These are phyloP conservation scores for Yamadazyma atlantica DNA, from an alignment of 1,139 yeast species.

Conservation along the genomic window DNA sequence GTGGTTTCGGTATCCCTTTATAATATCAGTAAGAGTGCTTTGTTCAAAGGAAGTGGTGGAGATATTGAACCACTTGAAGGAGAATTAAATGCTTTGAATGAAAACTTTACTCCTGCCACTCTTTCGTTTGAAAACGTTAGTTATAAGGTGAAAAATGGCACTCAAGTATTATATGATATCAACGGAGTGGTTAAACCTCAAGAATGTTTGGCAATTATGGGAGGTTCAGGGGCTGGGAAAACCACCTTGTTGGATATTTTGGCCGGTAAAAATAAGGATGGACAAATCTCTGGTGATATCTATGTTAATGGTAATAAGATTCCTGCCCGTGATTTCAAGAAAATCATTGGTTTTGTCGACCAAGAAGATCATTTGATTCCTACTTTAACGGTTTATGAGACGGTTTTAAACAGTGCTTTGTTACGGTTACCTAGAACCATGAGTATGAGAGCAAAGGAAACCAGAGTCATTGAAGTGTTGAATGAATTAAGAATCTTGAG, in stretches of 20 bases:
- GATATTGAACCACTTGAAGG: slow-evolving; percentile 27
- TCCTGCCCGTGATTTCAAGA: slow-evolving; percentile 47
- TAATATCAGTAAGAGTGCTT: slow-evolving; percentile 61
- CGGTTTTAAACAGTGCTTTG: slow-evolving; percentile 88
- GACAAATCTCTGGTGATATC: slow-evolving; percentile 62
- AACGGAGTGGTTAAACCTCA: slow-evolving; percentile 83
- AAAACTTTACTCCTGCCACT: slow-evolving; percentile 70
- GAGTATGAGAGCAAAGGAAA: slow-evolving; percentile 69
- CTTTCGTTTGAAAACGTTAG: slow-evolving; percentile 72
- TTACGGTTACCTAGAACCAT: slow-evolving; percentile 79
- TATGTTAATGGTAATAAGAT: slow-evolving; percentile 68
- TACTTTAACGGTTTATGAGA: slow-evolving; percentile 92
- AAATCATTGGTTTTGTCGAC: slow-evolving; percentile 92
- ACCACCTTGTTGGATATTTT: slow-evolving; percentile 88
- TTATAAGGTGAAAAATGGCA: slow-evolving; percentile 57
- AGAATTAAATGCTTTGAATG: slow-evolving; percentile 43
- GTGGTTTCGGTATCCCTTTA: slow-evolving; percentile 45
- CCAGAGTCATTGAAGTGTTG: slow-evolving; percentile 82
- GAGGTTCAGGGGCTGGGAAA: slow-evolving; percentile 98
- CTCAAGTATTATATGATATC: slow-evolving; percentile 54
- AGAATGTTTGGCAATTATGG: slow-evolving; percentile 93
- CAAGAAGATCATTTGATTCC: slow-evolving; percentile 92
- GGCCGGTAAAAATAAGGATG: slow-evolving; percentile 84
- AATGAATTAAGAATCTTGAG: slow-evolving; percentile 79
- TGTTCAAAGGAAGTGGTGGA: slow-evolving; percentile 43